Evolutionary conservation across 768 basidiomycete species (phyloP), one percentile per base, ranked within the genome.

Genomic region (Gymnopilus dilepis): DNA sequence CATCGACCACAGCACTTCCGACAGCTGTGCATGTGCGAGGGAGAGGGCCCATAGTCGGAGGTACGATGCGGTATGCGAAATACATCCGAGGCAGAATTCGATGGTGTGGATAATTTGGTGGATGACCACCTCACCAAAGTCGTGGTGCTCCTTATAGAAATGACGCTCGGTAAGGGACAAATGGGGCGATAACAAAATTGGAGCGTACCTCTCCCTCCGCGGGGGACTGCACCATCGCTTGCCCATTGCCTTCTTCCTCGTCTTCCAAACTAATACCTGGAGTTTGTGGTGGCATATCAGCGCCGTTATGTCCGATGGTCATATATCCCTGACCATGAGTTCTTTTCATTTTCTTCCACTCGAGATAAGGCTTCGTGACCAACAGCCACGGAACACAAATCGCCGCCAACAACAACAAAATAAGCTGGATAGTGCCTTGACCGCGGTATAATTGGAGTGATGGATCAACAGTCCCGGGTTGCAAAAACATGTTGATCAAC

Each of bases 81-180:
- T 98, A 75, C 97, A 98, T 6, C 97, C 97, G 33, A 99, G 87
- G 73, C 97, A 99, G 78, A 99, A 99, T 78, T 99, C 97, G 76
- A 99, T 98, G 24, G 95, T 97, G 77, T 99, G 97, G 70, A 99
- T 99, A 63, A 97, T 82, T 75, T 99, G 97, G 77, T 99, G 97
- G 61, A 99, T 92, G 22, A 97, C 86, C 60, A 97, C 86, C 75
- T 99, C 97, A 71, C 95, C 82, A 75, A 98, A 94, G 70, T 97
- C 95, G 73, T 96, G 94, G 50, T 92, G 82, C 78, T 95, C 87
- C 85, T 90, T 58, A 57, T 58, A 50, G 55, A 66, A 31, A 59
- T 61, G 42, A 56, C 22, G 17, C 62, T 51, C 58, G 68, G 28
- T 59, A 57, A 22, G 66, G 41, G 57, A 55, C 47, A 51, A 59